Evolutionary conservation across 441 rosid species (phyloP).

Genomic region (Manihot esculenta): DNA sequence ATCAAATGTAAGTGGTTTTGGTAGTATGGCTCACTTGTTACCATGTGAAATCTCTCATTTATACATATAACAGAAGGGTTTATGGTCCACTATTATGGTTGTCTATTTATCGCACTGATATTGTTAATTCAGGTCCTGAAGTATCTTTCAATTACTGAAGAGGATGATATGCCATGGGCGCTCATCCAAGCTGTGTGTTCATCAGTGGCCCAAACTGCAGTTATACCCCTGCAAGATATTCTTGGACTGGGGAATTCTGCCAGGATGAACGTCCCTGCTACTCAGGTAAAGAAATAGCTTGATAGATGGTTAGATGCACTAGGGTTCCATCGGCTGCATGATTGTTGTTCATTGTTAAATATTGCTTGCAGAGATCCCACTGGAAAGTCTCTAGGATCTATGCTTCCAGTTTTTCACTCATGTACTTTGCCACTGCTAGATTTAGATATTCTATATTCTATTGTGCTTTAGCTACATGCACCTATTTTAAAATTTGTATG

Average conservation of each 20-base stretch:
- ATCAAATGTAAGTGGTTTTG: constrained; percentile 53
- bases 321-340: not conserved
- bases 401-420: not conserved
- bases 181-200: constrained; percentile 63
- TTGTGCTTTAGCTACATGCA: not conserved
- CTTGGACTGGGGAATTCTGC: constrained; percentile 80
- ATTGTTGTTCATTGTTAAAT: not conserved
- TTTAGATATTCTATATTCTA: not conserved
- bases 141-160: constrained; percentile 59
- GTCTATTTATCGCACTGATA: constrained; percentile 5
- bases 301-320: not conserved
- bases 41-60: not conserved
- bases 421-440: not conserved
- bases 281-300: constrained; percentile 49
- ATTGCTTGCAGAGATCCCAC: not conserved
- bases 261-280: constrained; percentile 94
- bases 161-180: constrained; percentile 62
- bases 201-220: constrained; percentile 77
- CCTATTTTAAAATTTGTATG: not conserved
- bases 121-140: constrained; percentile 50
- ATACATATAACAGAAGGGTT: not conserved
- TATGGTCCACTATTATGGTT: not conserved
- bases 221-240: constrained; percentile 91
- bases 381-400: not conserved
- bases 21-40: not conserved